Evolutionary conservation across 164 flowering plant species (phyloP).

Genomic region (Hamamelis virginiana): DNA sequence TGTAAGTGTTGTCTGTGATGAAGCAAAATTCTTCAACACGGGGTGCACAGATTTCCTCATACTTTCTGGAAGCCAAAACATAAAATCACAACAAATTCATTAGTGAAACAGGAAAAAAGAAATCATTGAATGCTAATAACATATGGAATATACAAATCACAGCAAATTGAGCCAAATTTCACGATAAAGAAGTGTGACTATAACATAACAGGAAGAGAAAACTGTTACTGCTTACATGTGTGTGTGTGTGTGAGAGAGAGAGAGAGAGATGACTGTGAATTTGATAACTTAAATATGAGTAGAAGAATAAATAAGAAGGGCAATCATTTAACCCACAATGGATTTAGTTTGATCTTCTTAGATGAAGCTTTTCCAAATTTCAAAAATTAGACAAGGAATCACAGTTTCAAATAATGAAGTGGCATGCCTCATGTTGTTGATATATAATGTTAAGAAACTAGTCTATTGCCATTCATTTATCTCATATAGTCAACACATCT

Average conservation of each 20-base stretch:
- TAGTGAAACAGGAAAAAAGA: too few species aligned
- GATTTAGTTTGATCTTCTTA: too few species aligned
- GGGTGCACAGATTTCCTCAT: constrained; percentile 53
- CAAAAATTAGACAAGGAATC: too few species aligned
- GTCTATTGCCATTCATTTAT: background rate
- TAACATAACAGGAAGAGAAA: background rate
- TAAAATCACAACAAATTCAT: background rate
- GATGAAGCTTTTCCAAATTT: background rate
- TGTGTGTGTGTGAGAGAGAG: too few species aligned
- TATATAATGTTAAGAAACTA: background rate
- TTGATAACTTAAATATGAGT: background rate
- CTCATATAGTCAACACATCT: background rate
- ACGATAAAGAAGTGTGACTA: background rate
- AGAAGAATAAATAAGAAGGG: too few species aligned
- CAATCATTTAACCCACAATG: too few species aligned
- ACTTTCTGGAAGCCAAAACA: constrained; percentile 33
- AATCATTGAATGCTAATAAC: too few species aligned
- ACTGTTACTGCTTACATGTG: background rate
- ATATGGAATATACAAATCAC: background rate
- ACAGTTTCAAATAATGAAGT: background rate
- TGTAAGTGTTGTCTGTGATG: constrained; percentile 69
- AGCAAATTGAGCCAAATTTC: background rate
- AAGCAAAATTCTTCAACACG: constrained; percentile 66
- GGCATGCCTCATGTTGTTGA: background rate
- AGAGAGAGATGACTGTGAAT: too few species aligned